Evolutionary conservation across 2,329 filamentous ascomycete genomes (phyloP).

Genomic region (Ceratocystis alfenasii): DNA sequence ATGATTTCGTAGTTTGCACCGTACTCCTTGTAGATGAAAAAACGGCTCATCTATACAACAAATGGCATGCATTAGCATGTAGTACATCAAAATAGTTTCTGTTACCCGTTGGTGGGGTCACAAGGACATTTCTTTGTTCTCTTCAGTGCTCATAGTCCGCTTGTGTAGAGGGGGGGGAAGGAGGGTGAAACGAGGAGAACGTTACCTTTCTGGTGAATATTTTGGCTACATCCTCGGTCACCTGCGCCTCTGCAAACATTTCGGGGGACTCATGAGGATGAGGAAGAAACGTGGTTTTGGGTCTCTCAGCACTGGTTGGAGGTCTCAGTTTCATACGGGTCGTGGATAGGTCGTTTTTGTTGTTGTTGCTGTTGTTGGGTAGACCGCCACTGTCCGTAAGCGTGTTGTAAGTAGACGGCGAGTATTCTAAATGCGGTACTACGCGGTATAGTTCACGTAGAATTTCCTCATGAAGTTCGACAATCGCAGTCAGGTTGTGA

Average conservation of each 20-base stretch:
- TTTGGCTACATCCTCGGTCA: constrained; percentile 49
- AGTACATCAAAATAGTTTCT: neutral
- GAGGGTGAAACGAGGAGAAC: neutral
- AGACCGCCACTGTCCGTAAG: neutral
- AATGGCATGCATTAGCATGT: neutral
- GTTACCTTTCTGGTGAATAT: constrained; percentile 48
- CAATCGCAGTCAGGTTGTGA: constrained; percentile 64
- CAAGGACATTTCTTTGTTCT: neutral
- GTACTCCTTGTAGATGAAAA: constrained; percentile 85
- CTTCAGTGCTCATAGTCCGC: neutral
- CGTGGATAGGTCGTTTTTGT: neutral
- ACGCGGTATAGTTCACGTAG: constrained; percentile 59
- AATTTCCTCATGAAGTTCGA: constrained; percentile 73
- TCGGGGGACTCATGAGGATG: constrained; percentile 39
- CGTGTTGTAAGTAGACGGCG: constrained; percentile 1
- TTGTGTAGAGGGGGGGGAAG: neutral
- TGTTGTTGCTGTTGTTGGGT: neutral
- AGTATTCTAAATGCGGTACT: constrained; percentile 56
- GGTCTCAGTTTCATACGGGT: constrained; percentile 31
- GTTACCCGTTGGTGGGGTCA: neutral
- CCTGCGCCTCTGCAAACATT: constrained; percentile 45
- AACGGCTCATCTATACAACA: constrained; percentile 54
- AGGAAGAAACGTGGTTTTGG: constrained; percentile 24
- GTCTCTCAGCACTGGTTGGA: neutral
- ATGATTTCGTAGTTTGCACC: constrained; percentile 81